Percentiles rank a stretch among this genome's conserved stretches.
phyloP scores from a whole-genome alignment of 202 grass and related monocot species.

The Hordeum pubiflorum region DNA sequence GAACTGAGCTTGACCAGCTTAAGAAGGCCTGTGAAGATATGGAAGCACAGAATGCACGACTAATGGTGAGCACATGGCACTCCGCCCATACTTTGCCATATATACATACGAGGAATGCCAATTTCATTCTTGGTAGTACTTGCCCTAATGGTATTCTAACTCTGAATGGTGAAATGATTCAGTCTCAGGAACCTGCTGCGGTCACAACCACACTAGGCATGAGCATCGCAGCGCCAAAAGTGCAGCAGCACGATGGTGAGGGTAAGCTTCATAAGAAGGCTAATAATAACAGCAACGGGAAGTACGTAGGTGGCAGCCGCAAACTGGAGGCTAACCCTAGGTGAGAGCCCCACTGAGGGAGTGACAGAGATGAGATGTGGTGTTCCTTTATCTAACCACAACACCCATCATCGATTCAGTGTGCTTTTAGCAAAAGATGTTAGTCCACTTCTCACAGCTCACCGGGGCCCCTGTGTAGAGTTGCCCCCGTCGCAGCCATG shows the following conservation, averaged over 20 bases:
- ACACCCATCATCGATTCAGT: conserved; percentile 55
- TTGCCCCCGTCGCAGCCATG: conserved; percentile 45
- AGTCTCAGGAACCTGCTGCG: conserved; percentile 28
- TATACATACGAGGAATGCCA: not conserved
- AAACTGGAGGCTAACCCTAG: conserved; percentile 55
- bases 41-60: conserved; percentile 58
- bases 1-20: conserved; percentile 62
- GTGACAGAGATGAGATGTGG: conserved; percentile 58
- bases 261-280: conserved; percentile 40
- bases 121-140: not conserved
- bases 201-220: conserved; percentile 68
- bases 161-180: conserved; percentile 31
- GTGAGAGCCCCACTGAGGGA: conserved; percentile 34
- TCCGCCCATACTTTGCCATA: not conserved
- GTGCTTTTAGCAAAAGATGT: conserved; percentile 48
- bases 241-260: conserved; percentile 26
- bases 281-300: conserved; percentile 48
- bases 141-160: not conserved
- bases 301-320: conserved; percentile 21
- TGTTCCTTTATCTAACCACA: conserved; percentile 61
- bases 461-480: conserved; percentile 54
- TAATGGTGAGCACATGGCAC: conserved; percentile 47
- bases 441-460: conserved; percentile 40
- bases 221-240: conserved; percentile 38
- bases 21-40: conserved; percentile 71